Evolutionary conservation across 2,329 filamentous ascomycete species (phyloP).

Genomic region (Calonectria pseudoreteaudii): DNA sequence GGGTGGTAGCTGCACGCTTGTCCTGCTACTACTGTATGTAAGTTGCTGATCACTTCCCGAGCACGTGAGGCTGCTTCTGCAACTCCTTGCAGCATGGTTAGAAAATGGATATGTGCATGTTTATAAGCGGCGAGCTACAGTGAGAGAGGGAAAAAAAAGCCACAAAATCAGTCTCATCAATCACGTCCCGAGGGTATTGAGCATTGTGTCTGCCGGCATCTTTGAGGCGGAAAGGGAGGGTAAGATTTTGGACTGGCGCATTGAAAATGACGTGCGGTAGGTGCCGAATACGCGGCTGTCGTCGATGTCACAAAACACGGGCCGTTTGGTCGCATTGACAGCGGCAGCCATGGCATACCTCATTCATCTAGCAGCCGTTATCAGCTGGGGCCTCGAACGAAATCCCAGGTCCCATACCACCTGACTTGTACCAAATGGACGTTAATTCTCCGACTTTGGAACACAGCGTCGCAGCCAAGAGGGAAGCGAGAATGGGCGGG

Average conservation of each 20-base stretch:
- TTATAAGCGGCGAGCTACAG: background rate
- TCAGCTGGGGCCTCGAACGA: background rate
- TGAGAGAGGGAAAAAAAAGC: background rate
- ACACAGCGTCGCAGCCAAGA: constrained; percentile 9
- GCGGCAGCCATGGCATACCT: background rate
- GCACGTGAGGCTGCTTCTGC: background rate
- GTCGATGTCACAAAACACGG: background rate
- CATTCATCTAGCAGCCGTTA: background rate
- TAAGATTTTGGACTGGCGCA: constrained; percentile 1
- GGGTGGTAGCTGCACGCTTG: constrained; percentile 4
- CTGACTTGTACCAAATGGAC: background rate
- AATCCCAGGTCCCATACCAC: background rate
- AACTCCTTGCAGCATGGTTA: background rate
- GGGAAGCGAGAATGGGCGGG: background rate
- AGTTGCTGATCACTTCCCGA: constrained; percentile 3
- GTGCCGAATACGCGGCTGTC: constrained; percentile 3
- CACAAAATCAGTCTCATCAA: background rate
- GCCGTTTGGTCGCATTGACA: background rate
- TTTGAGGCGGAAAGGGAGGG: background rate
- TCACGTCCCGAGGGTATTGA: background rate
- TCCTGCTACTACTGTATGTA: background rate
- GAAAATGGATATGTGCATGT: background rate
- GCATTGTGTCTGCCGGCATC: background rate
- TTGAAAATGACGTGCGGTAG: background rate
- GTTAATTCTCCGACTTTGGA: constrained; percentile 4